phyloP scores from a whole-genome alignment of 129 eudicot genomes.

The Flaveria brownii region DNA sequence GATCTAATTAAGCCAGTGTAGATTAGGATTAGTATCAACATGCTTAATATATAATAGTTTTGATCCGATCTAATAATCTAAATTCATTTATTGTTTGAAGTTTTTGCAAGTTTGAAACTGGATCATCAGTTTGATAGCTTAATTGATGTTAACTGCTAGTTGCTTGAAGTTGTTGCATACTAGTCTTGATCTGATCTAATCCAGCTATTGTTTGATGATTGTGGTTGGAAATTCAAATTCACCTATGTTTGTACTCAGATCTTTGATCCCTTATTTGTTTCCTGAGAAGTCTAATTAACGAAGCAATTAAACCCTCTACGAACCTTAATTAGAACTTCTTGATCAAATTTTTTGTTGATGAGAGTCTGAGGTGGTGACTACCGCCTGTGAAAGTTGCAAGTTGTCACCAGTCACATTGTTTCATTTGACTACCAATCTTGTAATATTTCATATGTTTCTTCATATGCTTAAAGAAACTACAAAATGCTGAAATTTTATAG shows the following conservation, averaged over 20 bases:
- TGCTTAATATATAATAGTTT: neutral
- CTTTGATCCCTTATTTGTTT: neutral
- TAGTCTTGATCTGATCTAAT: slow-evolving; percentile 7
- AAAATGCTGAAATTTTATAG: no score
- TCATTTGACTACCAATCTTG: neutral
- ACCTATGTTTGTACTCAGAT: neutral
- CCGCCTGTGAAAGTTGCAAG: neutral
- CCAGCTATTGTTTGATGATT: slow-evolving; percentile 6
- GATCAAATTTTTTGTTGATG: neutral
- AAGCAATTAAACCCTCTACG: neutral
- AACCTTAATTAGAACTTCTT: slow-evolving; percentile 4
- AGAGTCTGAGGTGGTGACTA: neutral
- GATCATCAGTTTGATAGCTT: slow-evolving; percentile 14
- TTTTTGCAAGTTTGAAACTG: neutral
- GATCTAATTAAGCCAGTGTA: neutral
- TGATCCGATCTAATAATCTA: neutral
- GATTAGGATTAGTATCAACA: no score
- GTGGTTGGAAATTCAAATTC: neutral
- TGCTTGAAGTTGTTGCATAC: neutral
- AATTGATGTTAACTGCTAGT: neutral
- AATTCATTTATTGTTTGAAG: no score
- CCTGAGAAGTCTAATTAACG: neutral
- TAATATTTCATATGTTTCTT: neutral
- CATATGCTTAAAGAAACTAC: neutral
- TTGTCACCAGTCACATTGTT: neutral